Conservation (phyloP, 2,329 filamentous ascomycete species). For the Pseudocercospora ulei region DNA sequence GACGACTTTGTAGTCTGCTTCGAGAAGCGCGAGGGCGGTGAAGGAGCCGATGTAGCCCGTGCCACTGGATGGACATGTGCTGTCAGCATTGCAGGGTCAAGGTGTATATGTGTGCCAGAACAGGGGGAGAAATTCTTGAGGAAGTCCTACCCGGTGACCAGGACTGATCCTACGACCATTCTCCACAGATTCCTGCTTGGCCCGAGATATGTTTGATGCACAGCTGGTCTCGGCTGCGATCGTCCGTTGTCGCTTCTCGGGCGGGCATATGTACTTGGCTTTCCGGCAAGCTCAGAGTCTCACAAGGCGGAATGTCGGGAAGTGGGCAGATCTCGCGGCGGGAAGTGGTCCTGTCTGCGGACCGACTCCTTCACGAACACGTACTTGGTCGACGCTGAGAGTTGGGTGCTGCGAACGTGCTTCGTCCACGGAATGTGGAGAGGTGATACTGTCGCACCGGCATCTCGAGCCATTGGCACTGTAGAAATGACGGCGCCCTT, state of each 20-base stretch:
- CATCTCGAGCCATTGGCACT: too few species aligned
- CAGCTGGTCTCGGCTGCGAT: not conserved
- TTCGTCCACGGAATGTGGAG: too few species aligned
- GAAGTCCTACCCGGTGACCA: constrained; percentile 24
- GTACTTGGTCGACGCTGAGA: too few species aligned
- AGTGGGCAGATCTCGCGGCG: not conserved
- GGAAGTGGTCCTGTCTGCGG: constrained; percentile 4
- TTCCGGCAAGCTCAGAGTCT: too few species aligned
- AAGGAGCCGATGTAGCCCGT: constrained; percentile 99
- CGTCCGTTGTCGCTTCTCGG: constrained; percentile 1
- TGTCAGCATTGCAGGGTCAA: constrained; percentile 11
- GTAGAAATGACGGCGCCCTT: too few species aligned
- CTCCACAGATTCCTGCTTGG: too few species aligned
- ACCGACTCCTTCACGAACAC: too few species aligned
- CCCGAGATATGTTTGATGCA: too few species aligned
- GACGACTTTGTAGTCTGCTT: constrained; percentile 92
- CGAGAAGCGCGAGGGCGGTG: constrained; percentile 80
- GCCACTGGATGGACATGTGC: constrained; percentile 51
- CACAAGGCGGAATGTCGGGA: constrained; percentile 5
- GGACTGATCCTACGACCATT: constrained; percentile 26
- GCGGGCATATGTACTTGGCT: too few species aligned
- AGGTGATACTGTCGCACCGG: too few species aligned
- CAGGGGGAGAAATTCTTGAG: too few species aligned
- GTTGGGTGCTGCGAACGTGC: too few species aligned
- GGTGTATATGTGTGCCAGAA: constrained; percentile 7